Base-by-base conservation (phyloP, 345 rosid species). In the Acer yangbiense region DNA sequence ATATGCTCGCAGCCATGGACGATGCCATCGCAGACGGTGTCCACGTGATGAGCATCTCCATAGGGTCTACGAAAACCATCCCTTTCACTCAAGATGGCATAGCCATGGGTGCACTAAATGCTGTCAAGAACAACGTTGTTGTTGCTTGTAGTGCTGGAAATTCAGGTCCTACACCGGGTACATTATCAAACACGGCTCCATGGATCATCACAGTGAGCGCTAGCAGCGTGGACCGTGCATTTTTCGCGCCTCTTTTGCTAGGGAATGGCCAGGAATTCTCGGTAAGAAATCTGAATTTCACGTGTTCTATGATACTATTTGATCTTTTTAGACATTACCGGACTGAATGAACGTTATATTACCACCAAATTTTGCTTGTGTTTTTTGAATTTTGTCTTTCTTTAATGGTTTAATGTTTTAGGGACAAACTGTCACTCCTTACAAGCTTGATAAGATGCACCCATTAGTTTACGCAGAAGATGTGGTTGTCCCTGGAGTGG, bases 161-260 rank as follows among this genome's bases (percentile, higher is more conserved):
- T 70, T 29, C 17, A 1, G 99, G 99, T 0, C 99, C 99, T 12
- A 66, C 83, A 7, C 89, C 92, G 0, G 76, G 85, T 39, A 86
- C 93, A 3, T 73, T 92, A 68, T 87, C 96, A 0, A 95, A 95
- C 75, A 48, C 80, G 0, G 92, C 93, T 6, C 99, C 98, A 3
- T 93, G 99, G 98, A 67, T 91, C 21, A 86, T 91, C 18, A 95
- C 99, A 0, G 96, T 93, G 0, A 90, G 94, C 43, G 98, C 99
- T 70, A 91, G 94, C 81, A 85, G 86, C 75, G 21, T 95, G 32
- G 99, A 95, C 76, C 93, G 99, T 12, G 75, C 72, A 46, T 90
- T 91, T 61, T 10, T 73, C 0, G 86, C 85, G 0, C 86, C 89
- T 48, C 73, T 91, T 44, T 72, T 78, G 76, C 89, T 95, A 11